Base-by-base conservation (phyloP, 768 basidiomycete species). In the Lactifluus subvellereus region DNA sequence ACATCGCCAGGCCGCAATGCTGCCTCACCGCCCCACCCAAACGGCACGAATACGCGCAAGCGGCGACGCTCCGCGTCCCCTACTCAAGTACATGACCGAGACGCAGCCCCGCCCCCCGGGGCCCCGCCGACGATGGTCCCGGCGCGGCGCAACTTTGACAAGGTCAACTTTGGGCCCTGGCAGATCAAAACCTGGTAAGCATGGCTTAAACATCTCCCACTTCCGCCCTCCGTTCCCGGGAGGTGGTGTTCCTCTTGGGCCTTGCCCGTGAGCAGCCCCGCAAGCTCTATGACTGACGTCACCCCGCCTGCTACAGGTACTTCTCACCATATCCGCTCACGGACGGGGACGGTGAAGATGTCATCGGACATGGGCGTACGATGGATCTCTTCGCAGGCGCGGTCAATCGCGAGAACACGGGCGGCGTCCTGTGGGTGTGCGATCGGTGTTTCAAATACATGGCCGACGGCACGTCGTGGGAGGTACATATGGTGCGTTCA, bases 371-470 rank as follows among this genome's bases (percentile, higher is more conserved):
- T 70, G 84, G 84, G 6, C 84, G 91, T 37, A 89, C 88, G 1
- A 86, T 86, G 10, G 89, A 92, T 66, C 70, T 91, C 30, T 74
- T 90, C 18, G 84, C 84, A 0, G 85, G 88, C 37, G 84, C 86
- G 6, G 71, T 88, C 57, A 77, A 78, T 37, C 77, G 84, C 22
- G 75, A 77, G 18, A 75, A 78, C 52, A 72, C 71, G 65, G 78
- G 79, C 54, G 74, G 83, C 18, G 74, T 77, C 37, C 74, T 95
- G 20, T 94, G 86, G 83, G 91, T 95, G 6, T 96, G 94, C 71
- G 89, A 94, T 68, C 82, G 84, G 64, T 99, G 96, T 76, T 97
- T 98, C 85, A 98, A 97, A 76, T 99, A 99, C 71, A 92, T 94
- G 87, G 78, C 84, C 2, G 87, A 92, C 51, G 82, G 84, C 16